Evolutionary conservation across 1,139 yeast species (phyloP).

Genomic region (Pneumocystis jirovecii): DNA sequence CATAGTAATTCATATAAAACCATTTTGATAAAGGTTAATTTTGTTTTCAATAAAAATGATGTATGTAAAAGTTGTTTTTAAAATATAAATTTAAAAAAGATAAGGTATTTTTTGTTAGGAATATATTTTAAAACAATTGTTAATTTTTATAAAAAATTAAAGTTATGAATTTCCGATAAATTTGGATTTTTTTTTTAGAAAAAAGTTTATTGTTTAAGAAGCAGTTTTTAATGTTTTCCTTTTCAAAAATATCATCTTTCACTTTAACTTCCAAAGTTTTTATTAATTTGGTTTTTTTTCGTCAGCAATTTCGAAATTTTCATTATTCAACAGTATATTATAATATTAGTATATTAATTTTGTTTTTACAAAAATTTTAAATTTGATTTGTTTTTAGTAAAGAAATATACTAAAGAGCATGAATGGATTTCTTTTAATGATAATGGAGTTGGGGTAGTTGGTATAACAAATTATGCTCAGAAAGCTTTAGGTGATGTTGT

Average conservation of each 20-base stretch:
- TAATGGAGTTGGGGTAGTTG: constrained; percentile 49
- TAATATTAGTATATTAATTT: constrained; percentile 71
- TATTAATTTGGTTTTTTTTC: neutral
- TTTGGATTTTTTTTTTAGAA: neutral
- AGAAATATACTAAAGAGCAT: constrained; percentile 49
- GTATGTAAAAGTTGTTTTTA: constrained; percentile 36
- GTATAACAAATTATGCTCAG: constrained; percentile 89
- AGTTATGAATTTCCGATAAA: neutral
- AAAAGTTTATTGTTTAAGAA: neutral
- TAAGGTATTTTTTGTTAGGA: neutral
- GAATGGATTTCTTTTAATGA: constrained; percentile 86
- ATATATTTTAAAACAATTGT: neutral
- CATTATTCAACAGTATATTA: neutral
- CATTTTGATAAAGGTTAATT: neutral
- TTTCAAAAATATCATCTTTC: neutral
- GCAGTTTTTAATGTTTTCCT: neutral
- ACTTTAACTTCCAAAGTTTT: neutral
- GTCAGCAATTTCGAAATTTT: neutral
- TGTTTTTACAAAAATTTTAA: neutral
- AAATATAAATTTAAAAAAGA: neutral
- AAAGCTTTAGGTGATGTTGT: constrained; percentile 98
- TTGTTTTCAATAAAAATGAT: constrained; percentile 38
- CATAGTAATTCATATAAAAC: constrained; percentile 16
- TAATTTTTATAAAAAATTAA: neutral
- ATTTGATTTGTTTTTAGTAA: neutral